Evolutionary conservation across 129 eudicot species (phyloP).

Genomic region (Gnaphalium uliginosum): DNA sequence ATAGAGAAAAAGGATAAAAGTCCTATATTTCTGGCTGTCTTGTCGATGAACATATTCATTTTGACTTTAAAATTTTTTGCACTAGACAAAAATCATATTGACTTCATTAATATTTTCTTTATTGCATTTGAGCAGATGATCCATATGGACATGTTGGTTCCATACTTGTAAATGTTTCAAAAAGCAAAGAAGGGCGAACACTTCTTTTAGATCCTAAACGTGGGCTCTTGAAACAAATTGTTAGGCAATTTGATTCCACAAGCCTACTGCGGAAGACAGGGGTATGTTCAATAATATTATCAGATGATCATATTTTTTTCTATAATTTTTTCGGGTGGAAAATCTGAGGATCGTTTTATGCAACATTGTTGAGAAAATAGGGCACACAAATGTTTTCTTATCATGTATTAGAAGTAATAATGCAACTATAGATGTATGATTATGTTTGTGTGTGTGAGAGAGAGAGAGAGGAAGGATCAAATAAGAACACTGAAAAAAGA

Average conservation of each 20-base stretch:
- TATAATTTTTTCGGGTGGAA: no score
- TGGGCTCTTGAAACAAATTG: constrained; percentile 84
- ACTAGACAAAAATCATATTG: not conserved
- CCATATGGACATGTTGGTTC: constrained; percentile 97
- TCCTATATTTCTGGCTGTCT: not conserved
- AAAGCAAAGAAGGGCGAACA: constrained; percentile 72
- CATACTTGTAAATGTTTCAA: constrained; percentile 81
- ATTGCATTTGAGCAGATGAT: constrained; percentile 58
- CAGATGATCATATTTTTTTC: not conserved
- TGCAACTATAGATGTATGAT: not conserved
- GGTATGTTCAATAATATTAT: constrained; percentile 45
- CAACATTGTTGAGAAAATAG: not conserved
- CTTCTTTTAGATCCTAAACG: constrained; percentile 80
- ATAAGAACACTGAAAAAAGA: no score
- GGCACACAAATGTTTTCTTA: not conserved
- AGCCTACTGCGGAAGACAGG: constrained; percentile 80
- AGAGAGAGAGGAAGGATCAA: no score
- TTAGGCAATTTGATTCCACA: constrained; percentile 86
- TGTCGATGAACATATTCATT: constrained; percentile 9
- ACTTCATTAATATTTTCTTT: constrained; percentile 1
- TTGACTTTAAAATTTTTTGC: not conserved
- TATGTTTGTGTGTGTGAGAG: no score
- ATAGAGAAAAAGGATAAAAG: not conserved
- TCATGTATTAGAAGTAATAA: not conserved
- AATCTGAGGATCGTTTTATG: not conserved